Evolutionary conservation across 768 basidiomycete genomes (phyloP).

Genomic region (Pleurotus platypus): DNA sequence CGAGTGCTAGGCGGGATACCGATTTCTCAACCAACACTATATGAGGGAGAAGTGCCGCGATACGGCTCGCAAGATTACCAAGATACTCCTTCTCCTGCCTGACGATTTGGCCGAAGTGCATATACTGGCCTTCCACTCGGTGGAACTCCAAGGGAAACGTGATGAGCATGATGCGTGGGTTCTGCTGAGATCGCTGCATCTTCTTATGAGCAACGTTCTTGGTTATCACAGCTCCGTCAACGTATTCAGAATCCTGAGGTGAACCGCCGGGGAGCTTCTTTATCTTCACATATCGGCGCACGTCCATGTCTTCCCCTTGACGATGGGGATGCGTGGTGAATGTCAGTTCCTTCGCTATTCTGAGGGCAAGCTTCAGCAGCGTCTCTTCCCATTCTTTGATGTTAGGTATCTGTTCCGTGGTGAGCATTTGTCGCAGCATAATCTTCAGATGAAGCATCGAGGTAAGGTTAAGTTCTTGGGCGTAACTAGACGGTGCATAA

Average conservation of each 20-base stretch:
- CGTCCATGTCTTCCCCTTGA: slow-evolving; percentile 92
- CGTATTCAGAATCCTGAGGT: slow-evolving; percentile 92
- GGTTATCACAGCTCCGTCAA: slow-evolving; percentile 94
- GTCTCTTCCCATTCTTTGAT: slow-evolving; percentile 86
- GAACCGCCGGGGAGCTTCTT: slow-evolving; percentile 96
- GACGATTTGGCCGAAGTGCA: slow-evolving; percentile 87
- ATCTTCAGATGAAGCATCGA: slow-evolving; percentile 88
- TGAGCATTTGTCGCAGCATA: slow-evolving; percentile 90
- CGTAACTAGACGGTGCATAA: slow-evolving; percentile 47
- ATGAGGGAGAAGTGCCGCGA: slow-evolving; percentile 89
- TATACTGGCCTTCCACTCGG: slow-evolving; percentile 87
- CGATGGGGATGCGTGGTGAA: slow-evolving; percentile 68
- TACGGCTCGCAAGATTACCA: slow-evolving; percentile 80
- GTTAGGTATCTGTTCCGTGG: slow-evolving; percentile 77
- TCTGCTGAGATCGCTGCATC: slow-evolving; percentile 79
- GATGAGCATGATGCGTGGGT: slow-evolving; percentile 94
- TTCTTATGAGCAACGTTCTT: slow-evolving; percentile 97
- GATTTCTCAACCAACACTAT: slow-evolving; percentile 89
- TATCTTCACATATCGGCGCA: slow-evolving; percentile 93
- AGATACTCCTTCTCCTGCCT: slow-evolving; percentile 94
- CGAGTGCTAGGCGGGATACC: slow-evolving; percentile 87
- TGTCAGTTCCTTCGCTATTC: slow-evolving; percentile 81
- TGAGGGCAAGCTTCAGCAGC: slow-evolving; percentile 75
- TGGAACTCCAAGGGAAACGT: slow-evolving; percentile 95
- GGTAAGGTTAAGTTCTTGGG: slow-evolving; percentile 77